These are phyloP conservation scores for Macrophomina tecta DNA, from an alignment of 2,329 filamentous ascomycete species.

Conservation along the genomic window DNA sequence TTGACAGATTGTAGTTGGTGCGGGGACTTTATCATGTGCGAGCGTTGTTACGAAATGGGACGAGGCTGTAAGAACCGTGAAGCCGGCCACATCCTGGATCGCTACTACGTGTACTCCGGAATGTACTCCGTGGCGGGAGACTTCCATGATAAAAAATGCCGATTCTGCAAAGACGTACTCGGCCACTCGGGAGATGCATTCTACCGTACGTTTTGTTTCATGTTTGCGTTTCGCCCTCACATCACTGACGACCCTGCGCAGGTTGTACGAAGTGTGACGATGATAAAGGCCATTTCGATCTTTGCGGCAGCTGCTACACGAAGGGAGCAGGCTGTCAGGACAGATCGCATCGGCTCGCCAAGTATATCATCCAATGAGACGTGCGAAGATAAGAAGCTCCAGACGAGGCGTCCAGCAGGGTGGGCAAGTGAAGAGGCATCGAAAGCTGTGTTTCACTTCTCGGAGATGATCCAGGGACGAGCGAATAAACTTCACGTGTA, in stretches of 20 bases:
- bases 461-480: background rate
- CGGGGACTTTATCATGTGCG: constrained; percentile 3
- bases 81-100: constrained; percentile 4
- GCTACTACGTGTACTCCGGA: constrained; percentile 1
- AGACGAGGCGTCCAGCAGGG: no score
- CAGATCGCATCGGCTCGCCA: background rate
- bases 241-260: background rate
- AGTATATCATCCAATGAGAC: background rate
- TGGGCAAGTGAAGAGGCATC: no score
- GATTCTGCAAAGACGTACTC: background rate
- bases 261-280: constrained; percentile 6
- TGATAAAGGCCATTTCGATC: background rate
- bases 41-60: constrained; percentile 11
- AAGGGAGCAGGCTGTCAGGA: constrained; percentile 7
- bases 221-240: no score
- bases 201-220: constrained; percentile 2
- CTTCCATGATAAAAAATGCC: background rate
- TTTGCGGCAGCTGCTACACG: constrained; percentile 1
- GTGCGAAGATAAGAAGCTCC: background rate
- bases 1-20: background rate
- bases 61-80: background rate
- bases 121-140: constrained; percentile 3
- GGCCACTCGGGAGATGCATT: background rate
- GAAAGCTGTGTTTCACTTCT: no score
- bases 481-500: background rate